These are phyloP conservation scores for Kwoniella europaea DNA, from an alignment of 768 basidiomycete species.

Conservation along the genomic window DNA sequence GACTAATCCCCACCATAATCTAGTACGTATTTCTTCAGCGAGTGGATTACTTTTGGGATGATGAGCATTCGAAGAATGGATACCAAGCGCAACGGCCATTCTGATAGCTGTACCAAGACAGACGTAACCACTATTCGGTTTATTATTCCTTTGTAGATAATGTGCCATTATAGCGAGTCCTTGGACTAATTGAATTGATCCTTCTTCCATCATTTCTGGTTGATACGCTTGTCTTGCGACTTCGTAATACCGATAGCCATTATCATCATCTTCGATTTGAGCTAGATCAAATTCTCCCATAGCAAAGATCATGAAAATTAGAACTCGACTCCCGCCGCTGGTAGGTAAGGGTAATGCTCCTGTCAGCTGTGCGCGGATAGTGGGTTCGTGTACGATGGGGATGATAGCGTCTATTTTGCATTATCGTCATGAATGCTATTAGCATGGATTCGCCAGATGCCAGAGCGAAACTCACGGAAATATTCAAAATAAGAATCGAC, in stretches of 20 bases:
- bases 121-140: constrained; percentile 1
- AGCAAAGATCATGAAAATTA: constrained; percentile 2
- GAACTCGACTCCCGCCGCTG: neutral
- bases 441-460: neutral
- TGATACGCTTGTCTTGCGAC: constrained; percentile 1
- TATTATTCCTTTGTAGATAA: neutral
- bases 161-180: constrained; percentile 7
- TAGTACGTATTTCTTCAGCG: neutral
- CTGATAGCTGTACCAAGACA: constrained; percentile 4
- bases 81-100: constrained; percentile 4
- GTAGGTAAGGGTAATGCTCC: constrained; percentile 4
- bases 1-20: constrained; percentile 1
- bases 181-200: neutral
- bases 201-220: neutral
- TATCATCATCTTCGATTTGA: no score
- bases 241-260: neutral
- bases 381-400: constrained; percentile 3
- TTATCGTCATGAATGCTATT: neutral
- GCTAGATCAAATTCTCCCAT: constrained; percentile 1
- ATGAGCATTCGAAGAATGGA: neutral
- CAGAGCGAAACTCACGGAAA: constrained; percentile 1
- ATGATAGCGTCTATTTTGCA: neutral
- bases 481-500: neutral
- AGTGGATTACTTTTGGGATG: neutral
- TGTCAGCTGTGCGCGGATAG: constrained; percentile 1